Base-by-base conservation (phyloP, 2,329 filamentous ascomycete genomes). In the Aspergillus versicolor region DNA sequence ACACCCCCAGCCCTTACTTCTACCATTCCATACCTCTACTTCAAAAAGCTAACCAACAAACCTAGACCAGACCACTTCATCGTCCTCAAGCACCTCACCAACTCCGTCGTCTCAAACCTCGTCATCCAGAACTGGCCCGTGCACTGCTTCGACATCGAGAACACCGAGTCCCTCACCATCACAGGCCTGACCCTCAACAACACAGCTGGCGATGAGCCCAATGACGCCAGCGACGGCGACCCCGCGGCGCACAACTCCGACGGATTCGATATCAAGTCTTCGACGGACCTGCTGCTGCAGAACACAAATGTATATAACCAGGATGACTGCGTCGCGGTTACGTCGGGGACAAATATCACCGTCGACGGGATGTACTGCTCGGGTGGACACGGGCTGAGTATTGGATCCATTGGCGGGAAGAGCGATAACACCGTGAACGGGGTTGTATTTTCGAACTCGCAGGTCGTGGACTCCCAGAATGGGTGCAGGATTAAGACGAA, bases 381-480 rank as follows among this genome's bases (percentile, higher is more conserved):
- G 32, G 70, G 70, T 13, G 70, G 70, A 6, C 70, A 73, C 45
- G 70, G 70, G 13, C 63, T 73, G 34, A 67, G 64, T 44, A 73
- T 73, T 49, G 70, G 70, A 2, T 72, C 69, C 15, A 65, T 73
- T 67, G 83, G 81, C 8, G 77, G 73, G 54, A 79, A 81, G 59
- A 70, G 65, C 54, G 69, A 84, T 70, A 85, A 85, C 72, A 70
- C 63, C 8, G 84, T 86, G 60, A 71, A 80, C 56, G 76, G 73
- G 13, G 78, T 86, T 37, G 73, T 75, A 40, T 80, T 86, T 61
- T 67, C 74, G 57, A 75, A 80, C 72, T 79, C 74, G n/a, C 75
- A 72, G 56, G 76, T 86, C 60, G 64, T 71, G 52, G 74, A 84
- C 73, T 69, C 65, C 19, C 47, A 65, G 50, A 72, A 76, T 50